Evolutionary conservation across 2,329 filamentous ascomycete genomes (phyloP), one percentile per base, ranked within the genome.

Genomic region (Graphilbum sp.): DNA sequence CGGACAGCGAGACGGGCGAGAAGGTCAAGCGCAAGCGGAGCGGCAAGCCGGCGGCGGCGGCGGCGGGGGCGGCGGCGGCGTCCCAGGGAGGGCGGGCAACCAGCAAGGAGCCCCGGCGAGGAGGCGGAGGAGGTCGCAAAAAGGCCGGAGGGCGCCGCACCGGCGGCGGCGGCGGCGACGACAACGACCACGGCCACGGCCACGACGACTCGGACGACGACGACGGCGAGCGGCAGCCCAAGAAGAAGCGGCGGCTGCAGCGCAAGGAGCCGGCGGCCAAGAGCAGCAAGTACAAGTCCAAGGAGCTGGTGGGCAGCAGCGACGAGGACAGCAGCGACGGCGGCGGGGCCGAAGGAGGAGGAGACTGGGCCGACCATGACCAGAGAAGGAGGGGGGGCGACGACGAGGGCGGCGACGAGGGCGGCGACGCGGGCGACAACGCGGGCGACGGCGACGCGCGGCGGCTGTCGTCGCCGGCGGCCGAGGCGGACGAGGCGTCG

Each of bases 1-100:
- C 75, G 0, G 85, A 92, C 52, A 71, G 67, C 25, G 85, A 92
- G 57, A 88, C 82, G 3, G 85, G 83, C 27, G 82, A 90, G 36
- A 77, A 75, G 53, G 67, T 84, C 39, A 85, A 83, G 64, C 70
- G 82, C 42, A 87, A 86, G 66, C 82, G 79, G 58, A 78, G n/a
- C n/a, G n/a, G n/a, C n/a, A n/a, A 61, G 58, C 49, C 59, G 11
- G 62, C 57, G 5, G 60, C 39, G 20, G 36, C 39, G 11, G 18
- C 16, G 32, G 29, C 24, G 29, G 36, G 16, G 23, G 33, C 18
- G 36, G n/a, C 17, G 32, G 20, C 2, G 35, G 29, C 4, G 2
- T 4, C 23, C 20, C n/a, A 12, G 16, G 13, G 16, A 13, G 21
- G 54, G 25, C 12, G 40, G 54, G 55, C 32, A 61, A 62, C 47